phyloP scores from a whole-genome alignment of 177 flowering plant genomes.

The Vitis hybrid region DNA sequence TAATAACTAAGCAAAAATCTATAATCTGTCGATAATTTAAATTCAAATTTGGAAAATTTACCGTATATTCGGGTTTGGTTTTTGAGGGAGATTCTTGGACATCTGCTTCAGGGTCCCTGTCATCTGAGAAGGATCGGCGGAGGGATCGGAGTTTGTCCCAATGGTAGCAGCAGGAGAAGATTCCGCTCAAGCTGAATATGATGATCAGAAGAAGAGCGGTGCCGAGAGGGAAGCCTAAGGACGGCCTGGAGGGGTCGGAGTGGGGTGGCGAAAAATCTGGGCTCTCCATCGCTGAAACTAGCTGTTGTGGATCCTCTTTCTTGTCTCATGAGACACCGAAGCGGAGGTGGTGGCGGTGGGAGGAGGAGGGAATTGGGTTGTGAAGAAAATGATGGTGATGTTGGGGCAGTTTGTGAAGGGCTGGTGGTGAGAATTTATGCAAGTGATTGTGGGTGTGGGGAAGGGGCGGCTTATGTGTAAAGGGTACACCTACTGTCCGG shows the following conservation, averaged over 20 bases:
- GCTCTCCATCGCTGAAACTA: conserved; percentile 35
- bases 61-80: conserved; percentile 37
- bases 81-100: conserved; percentile 35
- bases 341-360: background rate
- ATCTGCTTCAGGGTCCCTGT: conserved; percentile 29
- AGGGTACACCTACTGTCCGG: conserved; percentile 27
- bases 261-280: conserved; percentile 39
- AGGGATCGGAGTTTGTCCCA: conserved; percentile 80
- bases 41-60: conserved; percentile 18
- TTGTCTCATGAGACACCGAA: background rate
- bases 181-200: conserved; percentile 77
- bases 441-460: background rate
- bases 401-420: background rate
- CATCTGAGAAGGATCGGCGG: conserved; percentile 44
- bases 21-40: background rate
- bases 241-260: conserved; percentile 65
- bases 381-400: background rate
- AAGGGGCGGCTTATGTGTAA: conserved; percentile 23
- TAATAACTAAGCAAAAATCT: background rate
- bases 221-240: conserved; percentile 85
- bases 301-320: conserved; percentile 1
- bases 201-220: conserved; percentile 69
- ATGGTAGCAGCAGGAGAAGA: conserved; percentile 95
- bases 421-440: conserved; percentile 1
- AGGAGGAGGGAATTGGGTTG: background rate